Evolutionary conservation across 1,139 yeast genomes (phyloP).

Genomic region (Eremothecium coryli): DNA sequence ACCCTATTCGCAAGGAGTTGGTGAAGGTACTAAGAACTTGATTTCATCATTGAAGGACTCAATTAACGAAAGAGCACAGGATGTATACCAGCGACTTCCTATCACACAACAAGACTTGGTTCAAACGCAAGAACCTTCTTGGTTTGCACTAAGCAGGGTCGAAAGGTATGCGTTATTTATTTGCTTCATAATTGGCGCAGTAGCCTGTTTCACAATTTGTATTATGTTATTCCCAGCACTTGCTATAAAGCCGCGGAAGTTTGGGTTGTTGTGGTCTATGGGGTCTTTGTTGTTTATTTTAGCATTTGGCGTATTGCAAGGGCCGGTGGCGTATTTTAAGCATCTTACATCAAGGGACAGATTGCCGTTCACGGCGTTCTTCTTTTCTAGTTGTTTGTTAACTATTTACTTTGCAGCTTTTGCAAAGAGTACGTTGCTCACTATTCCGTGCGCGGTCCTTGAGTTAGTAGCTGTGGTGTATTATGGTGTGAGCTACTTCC

Average conservation of each 20-base stretch:
- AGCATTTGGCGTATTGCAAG: constrained; percentile 87
- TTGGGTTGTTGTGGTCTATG: constrained; percentile 83
- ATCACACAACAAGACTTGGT: constrained; percentile 41
- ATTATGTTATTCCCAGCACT: constrained; percentile 80
- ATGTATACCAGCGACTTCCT: constrained; percentile 45
- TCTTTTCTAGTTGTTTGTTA: constrained; percentile 61
- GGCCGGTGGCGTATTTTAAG: constrained; percentile 67
- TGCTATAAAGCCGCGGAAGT: constrained; percentile 83
- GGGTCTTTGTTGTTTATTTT: constrained; percentile 81
- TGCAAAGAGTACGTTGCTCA: constrained; percentile 60
- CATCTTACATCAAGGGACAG: constrained; percentile 73
- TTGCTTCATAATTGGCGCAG: constrained; percentile 66
- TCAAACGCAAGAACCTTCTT: constrained; percentile 45
- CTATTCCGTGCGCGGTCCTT: constrained; percentile 63
- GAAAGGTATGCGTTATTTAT: constrained; percentile 75
- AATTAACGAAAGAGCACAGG: constrained; percentile 35
- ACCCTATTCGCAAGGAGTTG: constrained; percentile 21
- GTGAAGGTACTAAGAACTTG: constrained; percentile 31
- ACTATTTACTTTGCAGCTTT: constrained; percentile 55
- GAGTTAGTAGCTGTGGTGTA: constrained; percentile 81
- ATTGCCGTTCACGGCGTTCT: constrained; percentile 68
- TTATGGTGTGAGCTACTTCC: constrained; percentile 87
- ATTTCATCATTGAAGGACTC: constrained; percentile 35
- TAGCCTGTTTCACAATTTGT: constrained; percentile 72
- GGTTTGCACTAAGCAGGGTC: constrained; percentile 58